Evolutionary conservation across 129 eudicot species (phyloP), one percentile per base, ranked within the genome.

Genomic region (Centrapalus pauciflorus): DNA sequence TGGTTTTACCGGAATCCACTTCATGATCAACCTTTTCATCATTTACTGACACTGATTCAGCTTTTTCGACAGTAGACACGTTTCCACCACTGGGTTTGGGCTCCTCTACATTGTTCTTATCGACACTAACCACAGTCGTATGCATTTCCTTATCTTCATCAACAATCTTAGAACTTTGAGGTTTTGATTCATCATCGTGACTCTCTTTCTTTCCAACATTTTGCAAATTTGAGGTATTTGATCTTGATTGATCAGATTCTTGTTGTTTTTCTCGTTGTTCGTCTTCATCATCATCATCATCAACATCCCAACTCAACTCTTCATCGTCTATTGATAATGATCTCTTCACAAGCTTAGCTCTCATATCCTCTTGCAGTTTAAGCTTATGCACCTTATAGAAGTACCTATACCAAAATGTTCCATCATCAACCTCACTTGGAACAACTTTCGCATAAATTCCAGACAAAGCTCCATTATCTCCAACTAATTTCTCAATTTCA

Each of bases 301-400:
- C 95, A 14, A 89, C 86, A 74, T 93, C 99, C 99, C 99, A 94
- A 30, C 90, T 86, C 74, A 94, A 77, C 17, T 94, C 97, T 10
- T 92, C 97, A 21, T 85, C 91, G 55, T 86, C 96, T 14, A 68
- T 67, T 0, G 95, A 76, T 12, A 84, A 80, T 0, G 95, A 92
- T 69, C 97, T 61, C 77, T 81, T 89, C 73, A 89, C 97, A 40
- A 94, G 80, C 81, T 70, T 89, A 27, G 90, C 95, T 70, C 99
- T 80, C 77, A 86, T 66, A 56, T 73, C 79, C 85, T 86, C 99
- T 63, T 85, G 95, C 61, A 62, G 80, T 77, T 72, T 67, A 58
- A 94, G 80, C 93, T 83, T 84, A 58, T 79, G 65, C 57, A 94
- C 87, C 78, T 84, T 72, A 66, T 80, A 94, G 33, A 77, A 86